A percentile compares a stretch with the other conserved stretches of the same genome.
These are phyloP conservation scores for Celoporthe dispersa DNA, from an alignment of 2,329 filamentous ascomycete species.

Conservation along the genomic window DNA sequence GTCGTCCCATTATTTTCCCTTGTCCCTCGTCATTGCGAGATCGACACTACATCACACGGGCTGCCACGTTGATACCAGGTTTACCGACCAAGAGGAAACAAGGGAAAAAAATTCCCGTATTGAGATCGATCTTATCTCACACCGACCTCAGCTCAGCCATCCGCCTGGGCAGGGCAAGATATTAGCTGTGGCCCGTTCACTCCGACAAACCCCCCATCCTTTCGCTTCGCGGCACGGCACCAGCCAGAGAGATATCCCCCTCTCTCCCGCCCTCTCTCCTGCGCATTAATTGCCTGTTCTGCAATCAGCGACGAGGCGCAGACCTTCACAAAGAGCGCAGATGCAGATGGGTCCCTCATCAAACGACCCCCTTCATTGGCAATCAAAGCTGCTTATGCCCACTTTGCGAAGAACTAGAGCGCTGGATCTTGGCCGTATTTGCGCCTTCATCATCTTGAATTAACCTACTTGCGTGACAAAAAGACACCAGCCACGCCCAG, in stretches of 20 bases:
- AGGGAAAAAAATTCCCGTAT: background rate
- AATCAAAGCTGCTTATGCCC: background rate
- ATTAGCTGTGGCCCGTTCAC: slow-evolving; percentile 1
- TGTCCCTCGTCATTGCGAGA: background rate
- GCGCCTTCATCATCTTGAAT: background rate
- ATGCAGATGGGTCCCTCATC: slow-evolving; percentile 1
- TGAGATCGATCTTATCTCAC: slow-evolving; percentile 11
- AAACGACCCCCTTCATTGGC: background rate
- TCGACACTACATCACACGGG: background rate
- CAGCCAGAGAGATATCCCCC: background rate
- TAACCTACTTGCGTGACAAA: background rate
- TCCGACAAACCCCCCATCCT: background rate
- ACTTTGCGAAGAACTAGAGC: background rate
- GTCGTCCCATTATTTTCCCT: background rate
- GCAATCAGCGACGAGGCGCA: background rate
- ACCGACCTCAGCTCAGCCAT: slow-evolving; percentile 11
- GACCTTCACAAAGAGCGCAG: background rate
- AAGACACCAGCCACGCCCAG: background rate
- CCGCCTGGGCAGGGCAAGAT: background rate
- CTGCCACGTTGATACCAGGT: slow-evolving; percentile 14
- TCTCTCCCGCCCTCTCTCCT: background rate
- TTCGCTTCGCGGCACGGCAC: slow-evolving; percentile 12
- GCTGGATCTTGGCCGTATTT: background rate
- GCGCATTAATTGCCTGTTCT: background rate
- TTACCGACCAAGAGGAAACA: background rate